These are phyloP conservation scores for Brasenia schreberi DNA, from an alignment of 164 flowering plant species.

Conservation along the genomic window DNA sequence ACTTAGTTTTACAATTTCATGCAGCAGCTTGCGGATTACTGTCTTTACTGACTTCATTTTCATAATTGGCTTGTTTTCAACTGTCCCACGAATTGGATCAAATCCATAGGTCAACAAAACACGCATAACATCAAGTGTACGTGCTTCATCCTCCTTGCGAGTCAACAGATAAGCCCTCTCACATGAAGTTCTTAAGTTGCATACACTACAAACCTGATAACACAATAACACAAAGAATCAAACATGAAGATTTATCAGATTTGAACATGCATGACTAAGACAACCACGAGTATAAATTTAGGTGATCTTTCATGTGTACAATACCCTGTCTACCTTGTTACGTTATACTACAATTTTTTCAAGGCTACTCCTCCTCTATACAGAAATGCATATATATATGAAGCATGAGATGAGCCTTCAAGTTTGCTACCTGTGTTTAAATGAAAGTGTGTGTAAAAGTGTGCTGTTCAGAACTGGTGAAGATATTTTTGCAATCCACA, in stretches of 20 bases:
- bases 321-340: too few species aligned
- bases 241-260: too few species aligned
- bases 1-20: slow-evolving; percentile 82
- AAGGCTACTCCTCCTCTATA: too few species aligned
- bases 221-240: background rate
- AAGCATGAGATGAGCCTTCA: too few species aligned
- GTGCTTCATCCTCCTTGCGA: slow-evolving; percentile 93
- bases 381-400: too few species aligned
- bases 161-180: slow-evolving; percentile 66
- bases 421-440: too few species aligned
- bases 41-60: slow-evolving; percentile 67
- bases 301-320: too few species aligned
- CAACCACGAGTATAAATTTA: background rate
- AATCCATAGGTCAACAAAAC: slow-evolving; percentile 68
- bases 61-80: slow-evolving; percentile 48
- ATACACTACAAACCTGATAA: slow-evolving; percentile 94
- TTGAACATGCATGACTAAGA: background rate
- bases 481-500: too few species aligned
- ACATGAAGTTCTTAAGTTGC: slow-evolving; percentile 88
- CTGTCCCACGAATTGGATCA: slow-evolving; percentile 59
- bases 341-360: too few species aligned
- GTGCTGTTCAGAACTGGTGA: too few species aligned
- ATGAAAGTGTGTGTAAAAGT: too few species aligned
- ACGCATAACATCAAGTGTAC: slow-evolving; percentile 79
- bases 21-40: slow-evolving; percentile 80